Percentiles rank a stretch among this genome's conserved stretches.
phyloP scores from a whole-genome alignment of 495 filamentous ascomycete species.

The Zalerion maritima region DNA sequence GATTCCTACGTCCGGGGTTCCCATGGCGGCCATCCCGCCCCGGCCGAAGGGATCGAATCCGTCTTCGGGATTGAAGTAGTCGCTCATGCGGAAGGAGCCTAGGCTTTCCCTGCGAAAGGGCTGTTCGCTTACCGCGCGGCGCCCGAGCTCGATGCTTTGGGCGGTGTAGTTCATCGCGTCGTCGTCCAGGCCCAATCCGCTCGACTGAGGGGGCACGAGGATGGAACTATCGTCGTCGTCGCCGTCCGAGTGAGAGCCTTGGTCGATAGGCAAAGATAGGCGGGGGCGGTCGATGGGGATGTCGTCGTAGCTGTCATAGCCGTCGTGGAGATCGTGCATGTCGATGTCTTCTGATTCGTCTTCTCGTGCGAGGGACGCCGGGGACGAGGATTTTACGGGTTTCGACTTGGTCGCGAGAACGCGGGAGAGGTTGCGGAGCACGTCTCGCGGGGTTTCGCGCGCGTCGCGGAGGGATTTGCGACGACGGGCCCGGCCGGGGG shows the following conservation, averaged over 20 bases:
- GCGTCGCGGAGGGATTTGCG: constrained; percentile 51
- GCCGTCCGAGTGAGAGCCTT: constrained; percentile 41
- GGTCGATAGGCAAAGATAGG: constrained; percentile 54
- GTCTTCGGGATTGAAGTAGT: constrained; percentile 39
- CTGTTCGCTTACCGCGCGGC: constrained; percentile 43
- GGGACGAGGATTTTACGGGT: constrained; percentile 45
- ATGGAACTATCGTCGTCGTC: constrained; percentile 38
- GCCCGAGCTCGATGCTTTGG: constrained; percentile 53
- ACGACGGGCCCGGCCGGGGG: constrained; percentile 52
- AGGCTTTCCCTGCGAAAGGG: constrained; percentile 40
- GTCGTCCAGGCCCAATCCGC: constrained; percentile 51
- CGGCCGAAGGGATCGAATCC: too few relatives aligned
- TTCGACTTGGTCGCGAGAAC: constrained; percentile 46
- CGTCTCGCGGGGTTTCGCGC: constrained; percentile 62
- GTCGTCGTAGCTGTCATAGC: constrained; percentile 53
- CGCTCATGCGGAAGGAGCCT: constrained; percentile 45
- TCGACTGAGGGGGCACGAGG: constrained; percentile 46
- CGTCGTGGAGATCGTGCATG: constrained; percentile 26
- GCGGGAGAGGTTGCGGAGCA: constrained; percentile 50
- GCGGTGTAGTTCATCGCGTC: constrained; percentile 56
- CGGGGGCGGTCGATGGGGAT: constrained; percentile 43
- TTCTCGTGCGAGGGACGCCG: constrained; percentile 10
- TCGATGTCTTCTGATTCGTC: constrained; percentile 7
- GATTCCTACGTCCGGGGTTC: constrained; percentile 36
- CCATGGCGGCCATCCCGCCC: too few relatives aligned